Base-by-base conservation (phyloP, 495 filamentous ascomycete species). In the Xylaria venustula region DNA sequence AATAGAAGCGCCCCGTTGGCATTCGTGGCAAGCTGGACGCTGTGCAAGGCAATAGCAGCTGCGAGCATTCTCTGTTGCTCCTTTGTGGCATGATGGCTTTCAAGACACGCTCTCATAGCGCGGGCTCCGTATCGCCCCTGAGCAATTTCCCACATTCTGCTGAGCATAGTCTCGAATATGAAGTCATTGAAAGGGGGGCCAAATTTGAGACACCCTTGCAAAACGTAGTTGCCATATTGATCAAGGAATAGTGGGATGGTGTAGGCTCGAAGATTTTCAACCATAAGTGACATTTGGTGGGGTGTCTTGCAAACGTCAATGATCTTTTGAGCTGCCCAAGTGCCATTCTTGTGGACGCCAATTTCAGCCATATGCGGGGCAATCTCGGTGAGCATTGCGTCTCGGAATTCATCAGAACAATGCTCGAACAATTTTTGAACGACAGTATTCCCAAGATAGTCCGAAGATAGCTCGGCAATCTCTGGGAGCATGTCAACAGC, bases 251-350 rank as follows among this genome's bases (percentile, higher is more conserved):
- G 78, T 2, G 92, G 89, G 23, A 97, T 84, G 5, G 88, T 90
- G 75, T 95, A 97, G 1, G 90, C 87, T 8, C 89, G 86, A 28
- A 98, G 80, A 62, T 88, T 82, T 61, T 96, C 85, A 28, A 95
- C 88, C 65, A 97, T 92, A 72, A 91, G 81, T 34, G 81, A 75
- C 86, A 92, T 93, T 77, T 98, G 92, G 52, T 81, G 81, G 5
- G 90, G 88, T 2, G 88, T 90, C 72, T 92, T 88, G 63, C 91
- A 90, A 19, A 96, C 91, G 73, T 98, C 94, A 64, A 98, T 97
- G 66, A 98, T 98, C 83, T 98, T 98, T 75, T 98, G 94, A 0
- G 93, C 94, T 58, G 94, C 94, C 94, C 94, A 98, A 5, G 94
- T 98, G 42, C 94, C 94, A 66, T 98, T 98, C 81, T 98, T 98